Evolutionary conservation across 2,329 filamentous ascomycete species (phyloP), one percentile per base, ranked within the genome.

Genomic region (Phaeomoniella chlamydospora): DNA sequence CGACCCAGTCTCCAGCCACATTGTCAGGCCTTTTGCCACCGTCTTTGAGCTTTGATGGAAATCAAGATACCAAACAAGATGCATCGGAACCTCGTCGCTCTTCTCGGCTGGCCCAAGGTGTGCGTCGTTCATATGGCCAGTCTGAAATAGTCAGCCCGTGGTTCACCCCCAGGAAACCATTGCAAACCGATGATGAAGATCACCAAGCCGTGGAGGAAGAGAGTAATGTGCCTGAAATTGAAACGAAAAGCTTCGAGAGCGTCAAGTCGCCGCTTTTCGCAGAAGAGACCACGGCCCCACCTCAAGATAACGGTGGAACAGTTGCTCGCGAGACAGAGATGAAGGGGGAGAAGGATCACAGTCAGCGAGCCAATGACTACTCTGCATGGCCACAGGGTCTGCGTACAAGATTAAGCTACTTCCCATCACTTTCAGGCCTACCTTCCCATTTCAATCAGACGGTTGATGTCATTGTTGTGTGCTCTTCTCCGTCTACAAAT

Each of bases 391-490:
- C 50, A 10, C 46, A 47, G 6, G 60, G 61, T 4, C 41, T 58
- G 11, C 58, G 55, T 18, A 65, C 56, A 37, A 51, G 55, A 30
- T 41, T 57, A 15, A 58, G 58, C 5, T 65, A 65, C 41, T 65
- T 60, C 38, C 48, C 54, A 31, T 53, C 57, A 15, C 55, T 67
- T 9, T 52, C 57, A 13, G 56, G 54, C 5, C 54, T 67, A n/a
- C 40, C 51, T 32, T 56, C 60, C 36, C 55, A 62, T 39, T 63
- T 58, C 40, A 51, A 57, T 37, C 43, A 53, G 4, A 19, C 53
- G 15, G 50, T 58, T 5, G 60, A 67, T 40, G 57, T 58, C 4
- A 55, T 67, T 32, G 60, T 59, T 0, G 45, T 64, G 15, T 58
- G 58, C 31, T 51, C 50, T 2, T 45, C 53, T 13, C 42, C 53